Percentiles rank a stretch among this genome's conserved stretches.
Evolutionary conservation across 2,329 filamentous ascomycete genomes (phyloP).

Genomic region (Pseudogymnoascus sp.): DNA sequence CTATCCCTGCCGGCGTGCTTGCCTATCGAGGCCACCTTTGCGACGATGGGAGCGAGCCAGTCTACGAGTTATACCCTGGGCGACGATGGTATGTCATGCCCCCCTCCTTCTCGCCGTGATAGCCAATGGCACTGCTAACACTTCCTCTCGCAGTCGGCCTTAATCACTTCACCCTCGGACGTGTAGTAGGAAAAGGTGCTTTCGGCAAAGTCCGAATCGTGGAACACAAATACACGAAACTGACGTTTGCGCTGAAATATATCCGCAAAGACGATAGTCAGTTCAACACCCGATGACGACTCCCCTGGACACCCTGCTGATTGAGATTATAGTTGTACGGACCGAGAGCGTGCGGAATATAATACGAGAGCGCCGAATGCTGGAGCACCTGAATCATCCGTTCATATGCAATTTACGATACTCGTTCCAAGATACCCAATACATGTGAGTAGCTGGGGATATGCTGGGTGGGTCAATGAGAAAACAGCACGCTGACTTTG

Average conservation of each 20-base stretch:
- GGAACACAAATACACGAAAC: conserved; percentile 86
- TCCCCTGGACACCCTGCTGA: conserved; percentile 13
- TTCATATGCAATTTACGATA: conserved; percentile 98
- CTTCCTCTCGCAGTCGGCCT: conserved; percentile 62
- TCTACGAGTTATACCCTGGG: neutral
- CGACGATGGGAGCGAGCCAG: conserved; percentile 1
- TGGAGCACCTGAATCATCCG: conserved; percentile 94
- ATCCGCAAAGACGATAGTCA: conserved; percentile 96
- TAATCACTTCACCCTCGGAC: conserved; percentile 90
- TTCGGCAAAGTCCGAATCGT: conserved; percentile 99
- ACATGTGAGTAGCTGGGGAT: conserved; percentile 58
- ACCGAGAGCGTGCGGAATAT: conserved; percentile 98
- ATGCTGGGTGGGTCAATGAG: conserved; percentile 15
- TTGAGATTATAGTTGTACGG: conserved; percentile 64
- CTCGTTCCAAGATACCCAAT: conserved; percentile 98
- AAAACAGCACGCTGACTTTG: conserved; percentile 19
- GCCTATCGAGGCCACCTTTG: neutral
- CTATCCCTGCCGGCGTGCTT: neutral
- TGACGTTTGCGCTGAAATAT: conserved; percentile 96
- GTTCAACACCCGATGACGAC: conserved; percentile 27
- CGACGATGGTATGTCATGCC: neutral
- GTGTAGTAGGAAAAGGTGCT: conserved; percentile 93
- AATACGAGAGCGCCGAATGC: conserved; percentile 92
- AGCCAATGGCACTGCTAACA: conserved; percentile 11
- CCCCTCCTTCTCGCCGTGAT: neutral